A percentile compares a stretch with the other conserved stretches of the same genome.
Conservation (phyloP, 345 rosid genomes). For the Acer saccharum region DNA sequence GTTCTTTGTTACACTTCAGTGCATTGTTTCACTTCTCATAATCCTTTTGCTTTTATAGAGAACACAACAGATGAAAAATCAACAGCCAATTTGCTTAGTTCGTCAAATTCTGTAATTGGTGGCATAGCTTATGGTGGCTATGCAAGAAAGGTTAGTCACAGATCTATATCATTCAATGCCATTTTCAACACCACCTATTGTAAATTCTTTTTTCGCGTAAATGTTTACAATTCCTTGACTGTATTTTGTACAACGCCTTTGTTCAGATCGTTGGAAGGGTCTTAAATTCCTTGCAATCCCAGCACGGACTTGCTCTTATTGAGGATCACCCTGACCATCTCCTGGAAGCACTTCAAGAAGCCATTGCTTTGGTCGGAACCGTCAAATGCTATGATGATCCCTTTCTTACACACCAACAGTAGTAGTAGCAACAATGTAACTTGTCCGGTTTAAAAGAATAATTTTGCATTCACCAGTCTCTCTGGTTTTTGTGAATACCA, state of each 20-base stretch:
- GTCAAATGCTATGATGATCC: constrained; percentile 45
- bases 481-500: not conserved
- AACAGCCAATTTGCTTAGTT: constrained; percentile 6
- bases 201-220: no score
- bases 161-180: no score
- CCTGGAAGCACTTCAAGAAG: constrained; percentile 42
- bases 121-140: constrained; percentile 67
- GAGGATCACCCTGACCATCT: constrained; percentile 58
- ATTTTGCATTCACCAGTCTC: no score
- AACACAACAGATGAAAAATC: constrained; percentile 14
- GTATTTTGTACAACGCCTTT: no score
- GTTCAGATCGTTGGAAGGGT: constrained; percentile 61
- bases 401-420: not conserved
- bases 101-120: constrained; percentile 33
- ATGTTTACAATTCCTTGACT: not conserved
- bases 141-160: constrained; percentile 50
- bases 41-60: constrained; percentile 4
- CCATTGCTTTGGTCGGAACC: constrained; percentile 52
- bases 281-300: constrained; percentile 43
- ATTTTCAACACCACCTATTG: not conserved
- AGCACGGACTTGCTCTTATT: constrained; percentile 32
- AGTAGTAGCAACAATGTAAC: not conserved
- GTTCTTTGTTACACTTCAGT: not conserved
- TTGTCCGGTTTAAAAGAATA: not conserved
- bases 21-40: not conserved